phyloP scores from a whole-genome alignment of 116 monocot species.

The Trichopus zeylanicus region DNA sequence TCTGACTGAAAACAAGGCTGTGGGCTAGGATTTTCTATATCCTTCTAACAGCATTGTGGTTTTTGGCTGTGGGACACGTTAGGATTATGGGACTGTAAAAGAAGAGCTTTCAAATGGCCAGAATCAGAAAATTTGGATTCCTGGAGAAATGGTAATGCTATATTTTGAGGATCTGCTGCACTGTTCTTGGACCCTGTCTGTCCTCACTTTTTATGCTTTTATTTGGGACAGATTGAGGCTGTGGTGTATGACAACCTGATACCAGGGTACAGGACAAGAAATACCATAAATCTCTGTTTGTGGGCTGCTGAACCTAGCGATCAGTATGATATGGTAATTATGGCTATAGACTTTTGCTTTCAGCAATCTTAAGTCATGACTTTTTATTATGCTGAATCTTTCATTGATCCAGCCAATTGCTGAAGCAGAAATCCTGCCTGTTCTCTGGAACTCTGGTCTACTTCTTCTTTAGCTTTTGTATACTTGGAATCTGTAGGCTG shows the following conservation, averaged over 20 bases:
- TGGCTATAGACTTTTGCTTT: neutral
- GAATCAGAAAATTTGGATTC: conserved; percentile 21
- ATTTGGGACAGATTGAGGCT: conserved; percentile 20
- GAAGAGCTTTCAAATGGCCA: conserved; percentile 13
- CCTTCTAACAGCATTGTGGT: no score
- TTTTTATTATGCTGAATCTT: no score
- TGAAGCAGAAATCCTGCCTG: no score
- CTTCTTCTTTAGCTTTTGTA: no score
- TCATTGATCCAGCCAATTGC: no score
- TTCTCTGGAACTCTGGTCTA: no score
- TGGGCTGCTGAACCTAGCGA: conserved; percentile 34
- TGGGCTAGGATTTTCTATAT: neutral
- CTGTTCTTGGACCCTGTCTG: neutral
- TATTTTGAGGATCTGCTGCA: neutral
- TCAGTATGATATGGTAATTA: conserved; percentile 28
- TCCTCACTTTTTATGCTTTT: neutral
- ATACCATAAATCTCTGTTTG: conserved; percentile 29
- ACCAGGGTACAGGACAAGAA: conserved; percentile 34
- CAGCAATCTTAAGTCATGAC: no score
- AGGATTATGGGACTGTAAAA: conserved; percentile 36
- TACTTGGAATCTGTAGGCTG: no score
- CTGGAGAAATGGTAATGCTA: conserved; percentile 33
- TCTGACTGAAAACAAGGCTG: neutral
- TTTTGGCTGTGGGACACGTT: neutral
- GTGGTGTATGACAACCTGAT: conserved; percentile 37